Percentiles rank a stretch among this genome's conserved stretches.
Conservation (phyloP, 371 early-diverging fungal genomes). For the Batkoa obscura region DNA sequence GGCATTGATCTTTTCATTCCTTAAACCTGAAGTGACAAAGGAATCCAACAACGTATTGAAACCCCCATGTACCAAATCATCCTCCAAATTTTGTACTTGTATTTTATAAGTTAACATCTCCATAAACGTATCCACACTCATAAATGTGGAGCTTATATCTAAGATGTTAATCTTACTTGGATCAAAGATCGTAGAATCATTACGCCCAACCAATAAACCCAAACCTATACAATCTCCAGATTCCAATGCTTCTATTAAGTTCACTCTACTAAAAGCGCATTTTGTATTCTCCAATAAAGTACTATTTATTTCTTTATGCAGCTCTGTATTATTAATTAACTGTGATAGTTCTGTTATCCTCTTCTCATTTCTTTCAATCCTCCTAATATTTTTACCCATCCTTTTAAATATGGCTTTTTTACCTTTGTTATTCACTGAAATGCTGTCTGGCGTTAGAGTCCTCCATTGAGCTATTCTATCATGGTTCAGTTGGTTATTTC, state of each 20-base stretch:
- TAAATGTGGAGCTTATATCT: slow-evolving; percentile 15
- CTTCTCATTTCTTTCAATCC: not conserved
- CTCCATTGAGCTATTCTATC: not conserved
- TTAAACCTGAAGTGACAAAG: not conserved
- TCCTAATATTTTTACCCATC: not conserved
- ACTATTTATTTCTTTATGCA: not conserved
- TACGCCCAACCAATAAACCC: slow-evolving; percentile 15
- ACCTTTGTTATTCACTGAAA: not conserved
- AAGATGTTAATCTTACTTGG: slow-evolving; percentile 17
- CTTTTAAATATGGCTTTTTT: not conserved
- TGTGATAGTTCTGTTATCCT: not conserved
- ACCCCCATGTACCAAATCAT: not conserved
- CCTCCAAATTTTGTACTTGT: too few relatives aligned
- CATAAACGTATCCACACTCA: slow-evolving; percentile 18
- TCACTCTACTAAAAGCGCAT: too few relatives aligned
- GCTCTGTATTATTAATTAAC: not conserved
- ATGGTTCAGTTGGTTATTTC: not conserved
- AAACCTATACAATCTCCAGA: slow-evolving; percentile 20
- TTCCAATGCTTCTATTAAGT: slow-evolving; percentile 15
- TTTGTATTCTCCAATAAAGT: not conserved
- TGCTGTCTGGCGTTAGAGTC: not conserved
- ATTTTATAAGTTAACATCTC: slow-evolving; percentile 9
- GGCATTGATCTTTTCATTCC: slow-evolving; percentile 9
- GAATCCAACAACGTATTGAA: not conserved
- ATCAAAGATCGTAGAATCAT: slow-evolving; percentile 16